phyloP scores from a whole-genome alignment of 2,329 filamentous ascomycete species.

The Verticillium nonalfalfae region DNA sequence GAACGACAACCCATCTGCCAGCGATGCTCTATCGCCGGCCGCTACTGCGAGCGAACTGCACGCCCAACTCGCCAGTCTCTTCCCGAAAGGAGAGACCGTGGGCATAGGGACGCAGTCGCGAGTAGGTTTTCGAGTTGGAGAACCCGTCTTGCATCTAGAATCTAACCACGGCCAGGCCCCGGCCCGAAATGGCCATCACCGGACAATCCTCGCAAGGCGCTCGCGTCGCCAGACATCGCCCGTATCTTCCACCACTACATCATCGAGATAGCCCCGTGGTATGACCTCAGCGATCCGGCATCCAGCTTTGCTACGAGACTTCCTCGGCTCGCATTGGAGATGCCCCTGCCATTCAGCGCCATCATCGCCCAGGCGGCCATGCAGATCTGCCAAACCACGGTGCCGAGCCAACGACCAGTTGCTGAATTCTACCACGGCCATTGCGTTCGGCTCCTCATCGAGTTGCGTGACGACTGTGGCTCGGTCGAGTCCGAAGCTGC shows the following conservation, averaged over 20 bases:
- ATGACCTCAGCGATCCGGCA: slow-evolving; percentile 35
- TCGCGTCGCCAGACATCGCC: slow-evolving; percentile 23
- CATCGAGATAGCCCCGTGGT: slow-evolving; percentile 33
- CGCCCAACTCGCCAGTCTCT: slow-evolving; percentile 2
- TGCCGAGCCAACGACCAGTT: slow-evolving; percentile 15
- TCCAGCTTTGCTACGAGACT: slow-evolving; percentile 27
- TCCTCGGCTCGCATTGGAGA: slow-evolving; percentile 27
- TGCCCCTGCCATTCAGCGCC: slow-evolving; percentile 34
- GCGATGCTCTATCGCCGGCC: slow-evolving; percentile 20
- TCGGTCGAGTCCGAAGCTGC: slow-evolving; percentile 28
- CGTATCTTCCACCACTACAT: slow-evolving; percentile 33
- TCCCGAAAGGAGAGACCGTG: not conserved
- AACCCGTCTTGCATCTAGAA: no score
- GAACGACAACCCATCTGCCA: slow-evolving; percentile 23
- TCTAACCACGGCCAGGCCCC: not conserved
- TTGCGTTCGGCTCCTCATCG: slow-evolving; percentile 32
- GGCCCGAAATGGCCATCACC: slow-evolving; percentile 1
- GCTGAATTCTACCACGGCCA: slow-evolving; percentile 32
- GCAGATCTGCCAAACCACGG: slow-evolving; percentile 26
- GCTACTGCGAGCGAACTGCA: slow-evolving; percentile 26
- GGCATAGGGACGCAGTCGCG: not conserved
- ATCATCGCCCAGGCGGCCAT: slow-evolving; percentile 37
- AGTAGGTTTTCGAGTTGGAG: not conserved
- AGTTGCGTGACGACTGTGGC: slow-evolving; percentile 21
- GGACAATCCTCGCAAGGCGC: slow-evolving; percentile 17